Percentiles rank a stretch among this genome's conserved stretches.
These are phyloP conservation scores for Phytophthora citricola DNA, from an alignment of 352 stramenopile genomes.

Conservation along the genomic window DNA sequence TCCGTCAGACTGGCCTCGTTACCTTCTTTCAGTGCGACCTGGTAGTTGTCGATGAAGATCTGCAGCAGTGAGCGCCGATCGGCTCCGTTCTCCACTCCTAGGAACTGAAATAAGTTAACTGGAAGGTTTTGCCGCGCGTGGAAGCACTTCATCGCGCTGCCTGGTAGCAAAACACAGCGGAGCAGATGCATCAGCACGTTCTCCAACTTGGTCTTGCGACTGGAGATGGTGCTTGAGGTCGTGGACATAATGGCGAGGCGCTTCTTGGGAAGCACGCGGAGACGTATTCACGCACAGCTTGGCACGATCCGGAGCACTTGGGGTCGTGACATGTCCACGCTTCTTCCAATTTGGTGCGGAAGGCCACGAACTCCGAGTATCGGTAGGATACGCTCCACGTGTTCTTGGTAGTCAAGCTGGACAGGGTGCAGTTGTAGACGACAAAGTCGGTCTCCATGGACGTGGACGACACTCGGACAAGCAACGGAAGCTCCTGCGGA, in stretches of 20 bases:
- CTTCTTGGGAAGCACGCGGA: conserved; percentile 65
- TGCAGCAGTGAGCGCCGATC: conserved; percentile 72
- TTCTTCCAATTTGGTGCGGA: conserved; percentile 57
- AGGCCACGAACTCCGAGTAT: conserved; percentile 68
- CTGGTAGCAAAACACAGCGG: conserved; percentile 66
- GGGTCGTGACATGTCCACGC: conserved; percentile 57
- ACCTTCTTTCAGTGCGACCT: conserved; percentile 27
- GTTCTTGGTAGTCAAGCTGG: conserved; percentile 53
- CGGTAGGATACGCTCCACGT: conserved; percentile 64
- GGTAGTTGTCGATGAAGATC: conserved; percentile 73
- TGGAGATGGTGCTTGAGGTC: conserved; percentile 35
- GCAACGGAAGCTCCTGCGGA: conserved; percentile 53
- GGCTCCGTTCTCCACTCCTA: conserved; percentile 54
- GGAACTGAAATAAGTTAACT: conserved; percentile 63
- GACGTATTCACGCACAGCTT: conserved; percentile 73
- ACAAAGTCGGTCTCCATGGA: conserved; percentile 46
- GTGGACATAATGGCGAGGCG: conserved; percentile 49
- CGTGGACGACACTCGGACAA: conserved; percentile 49
- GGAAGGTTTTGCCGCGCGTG: conserved; percentile 56
- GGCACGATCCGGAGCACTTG: conserved; percentile 71
- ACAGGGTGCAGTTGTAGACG: conserved; percentile 59
- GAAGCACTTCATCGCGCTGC: conserved; percentile 75
- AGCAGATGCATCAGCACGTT: conserved; percentile 71
- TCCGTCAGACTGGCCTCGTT: conserved; percentile 27
- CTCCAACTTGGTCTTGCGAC: conserved; percentile 67